Evolutionary conservation across 768 basidiomycete genomes (phyloP).

Genomic region (Leccinum pellstonianum): DNA sequence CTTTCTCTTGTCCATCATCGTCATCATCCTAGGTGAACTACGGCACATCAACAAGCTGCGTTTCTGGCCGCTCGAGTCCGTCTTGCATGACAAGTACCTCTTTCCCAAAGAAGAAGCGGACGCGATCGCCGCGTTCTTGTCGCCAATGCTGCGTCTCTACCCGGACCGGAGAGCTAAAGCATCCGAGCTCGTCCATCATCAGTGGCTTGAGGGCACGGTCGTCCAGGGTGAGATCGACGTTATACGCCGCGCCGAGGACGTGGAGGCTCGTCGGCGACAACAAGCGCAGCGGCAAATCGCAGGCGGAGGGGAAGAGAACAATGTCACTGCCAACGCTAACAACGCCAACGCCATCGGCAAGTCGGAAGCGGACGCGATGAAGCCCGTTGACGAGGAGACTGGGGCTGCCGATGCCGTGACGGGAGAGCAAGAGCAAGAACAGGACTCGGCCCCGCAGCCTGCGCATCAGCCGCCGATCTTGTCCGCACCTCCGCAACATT

Average conservation of each 20-base stretch:
- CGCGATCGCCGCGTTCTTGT: slow-evolving; percentile 74
- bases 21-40: slow-evolving; percentile 59
- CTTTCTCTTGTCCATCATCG: neutral
- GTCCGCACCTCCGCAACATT: slow-evolving; percentile 31
- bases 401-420: slow-evolving; percentile 7
- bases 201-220: slow-evolving; percentile 80
- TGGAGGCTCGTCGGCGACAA: slow-evolving; percentile 37
- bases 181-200: slow-evolving; percentile 78
- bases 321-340: neutral
- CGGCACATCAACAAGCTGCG: slow-evolving; percentile 93
- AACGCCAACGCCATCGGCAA: slow-evolving; percentile 9
- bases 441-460: slow-evolving; percentile 1
- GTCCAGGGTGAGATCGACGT: slow-evolving; percentile 91
- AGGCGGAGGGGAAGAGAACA: slow-evolving; percentile 2
- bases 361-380: slow-evolving; percentile 59
- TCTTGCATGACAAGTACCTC: slow-evolving; percentile 93
- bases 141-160: slow-evolving; percentile 86
- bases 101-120: slow-evolving; percentile 84
- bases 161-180: slow-evolving; percentile 90
- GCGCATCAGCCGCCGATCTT: slow-evolving; percentile 32
- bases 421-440: slow-evolving; percentile 7
- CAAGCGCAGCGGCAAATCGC: slow-evolving; percentile 12
- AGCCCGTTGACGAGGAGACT: slow-evolving; percentile 62
- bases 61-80: slow-evolving; percentile 82
- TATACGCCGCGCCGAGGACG: slow-evolving; percentile 62